Evolutionary conservation across 768 basidiomycete species (phyloP), one percentile per base, ranked within the genome.

Genomic region (Podaxis sp.): DNA sequence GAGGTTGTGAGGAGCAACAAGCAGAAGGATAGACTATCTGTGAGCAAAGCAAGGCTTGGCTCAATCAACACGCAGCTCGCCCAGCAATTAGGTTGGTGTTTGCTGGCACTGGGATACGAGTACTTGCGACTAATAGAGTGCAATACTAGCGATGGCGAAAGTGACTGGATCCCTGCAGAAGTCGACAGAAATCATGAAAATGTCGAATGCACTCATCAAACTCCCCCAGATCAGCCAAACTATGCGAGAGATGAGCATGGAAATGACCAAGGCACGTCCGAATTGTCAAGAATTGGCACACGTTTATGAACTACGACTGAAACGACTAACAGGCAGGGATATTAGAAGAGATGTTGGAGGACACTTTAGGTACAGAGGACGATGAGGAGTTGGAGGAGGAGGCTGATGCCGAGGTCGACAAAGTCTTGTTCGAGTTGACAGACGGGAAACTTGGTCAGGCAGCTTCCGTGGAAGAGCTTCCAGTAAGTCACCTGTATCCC

Each of bases 201-300:
- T 96, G 46, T 96, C 95, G n/a, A 99, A 96, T 77, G 78, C 89
- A 28, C 83, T 99, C 52, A 80, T 99, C 66, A 95, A 88, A 69
- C 82, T 99, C 15, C 97, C 97, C 17, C 95, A 99, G 73, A 86
- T 99, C 53, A 91, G 89, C 75, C 89, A 87, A 65, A 85, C 86
- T 0, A 99, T 99, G 97, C 86, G 95, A 38, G 91, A 97, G 71
- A 96, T 99, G 95, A 94, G 91, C 68, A 94, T 96, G 90, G 97
- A 99, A 76, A 98, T 99, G 97, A 99, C 93, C 65, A 99, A 99
- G 86, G 96, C 90, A 67, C 44, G 80, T 58, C 6, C 15, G 17
- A 33, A 33, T 33, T 33, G 30, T 7, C 7, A 33, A 33, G 8
- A 33, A 30, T 13, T 28, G 41, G 28, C 11, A 60, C 38, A 20